Base-by-base conservation (phyloP, 23 red algal genomes). In the Gracilaria vermiculophylla region DNA sequence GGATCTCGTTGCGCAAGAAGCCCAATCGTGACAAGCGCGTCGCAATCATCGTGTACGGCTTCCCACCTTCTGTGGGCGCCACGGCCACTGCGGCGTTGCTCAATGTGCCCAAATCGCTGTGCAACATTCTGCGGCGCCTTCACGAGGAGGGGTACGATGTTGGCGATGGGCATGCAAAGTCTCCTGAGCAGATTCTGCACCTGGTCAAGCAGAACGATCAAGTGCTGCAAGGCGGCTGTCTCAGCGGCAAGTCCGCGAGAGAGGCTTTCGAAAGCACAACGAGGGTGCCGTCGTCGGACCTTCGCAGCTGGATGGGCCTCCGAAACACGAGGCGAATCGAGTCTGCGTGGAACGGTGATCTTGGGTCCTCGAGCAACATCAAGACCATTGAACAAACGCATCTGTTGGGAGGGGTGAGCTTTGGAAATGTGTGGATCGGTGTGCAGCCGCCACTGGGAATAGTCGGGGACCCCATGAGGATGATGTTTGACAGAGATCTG, bases 391-490 rank as follows among this genome's bases (percentile, higher is more conserved):
- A 83, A 36, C 27, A 60, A 10, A 53, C 33, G 36, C 90, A 86
- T 12, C 69, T 76, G 5, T 47, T 93, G 15, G 90, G 90, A 51
- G 90, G 90, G 13, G 69, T 93, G 20, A 69, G 39, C 36, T 64
- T 93, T 66, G 91, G 91, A 31, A 94, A 94, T 28, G 45, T 94
- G 10, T 94, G 80, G 80, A 73, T 94, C 20, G 91, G 80, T 16
- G 82, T 94, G 6, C 91, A 94, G 82, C 91, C 91, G 39, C 80
- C 91, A 20, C 44, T 94, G 5, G 91, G 91, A 5, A 53, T 87
- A 15, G 81, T 66, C 0, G 91, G 91, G 17, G 91, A 94, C 70
- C 91, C 91, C 11, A 87, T 94, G 91, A 82, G 91, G n/a, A 78
- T 94, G 91, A 76, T 94, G 69, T 94, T 94, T 64, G 80, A 86